Evolutionary conservation across 2,329 filamentous ascomycete genomes (phyloP).

Genomic region (Blastomyces gilchristii): DNA sequence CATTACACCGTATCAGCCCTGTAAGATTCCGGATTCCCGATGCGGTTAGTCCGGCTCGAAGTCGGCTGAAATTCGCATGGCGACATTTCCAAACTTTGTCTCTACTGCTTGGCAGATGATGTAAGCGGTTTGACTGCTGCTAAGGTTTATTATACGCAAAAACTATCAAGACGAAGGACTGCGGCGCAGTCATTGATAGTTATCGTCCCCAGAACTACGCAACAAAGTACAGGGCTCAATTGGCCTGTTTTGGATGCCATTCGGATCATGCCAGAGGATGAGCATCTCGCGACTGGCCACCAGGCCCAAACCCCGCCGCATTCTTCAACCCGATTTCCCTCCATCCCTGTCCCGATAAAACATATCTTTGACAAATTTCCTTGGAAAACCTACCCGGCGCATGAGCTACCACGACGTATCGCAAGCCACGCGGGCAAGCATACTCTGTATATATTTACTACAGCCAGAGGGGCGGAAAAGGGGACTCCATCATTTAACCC

Average conservation of each 20-base stretch:
- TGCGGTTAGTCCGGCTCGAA: not conserved
- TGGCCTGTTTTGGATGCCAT: constrained; percentile 11
- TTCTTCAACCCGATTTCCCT: constrained; percentile 27
- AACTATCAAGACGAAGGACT: too few relatives aligned
- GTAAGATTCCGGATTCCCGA: not conserved
- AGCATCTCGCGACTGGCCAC: constrained; percentile 8
- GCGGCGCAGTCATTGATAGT: not conserved
- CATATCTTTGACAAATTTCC: constrained; percentile 78
- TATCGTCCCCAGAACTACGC: not conserved
- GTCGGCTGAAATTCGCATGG: not conserved
- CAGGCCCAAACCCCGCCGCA: constrained; percentile 11
- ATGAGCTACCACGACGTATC: constrained; percentile 59
- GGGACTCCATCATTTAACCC: constrained; percentile 78
- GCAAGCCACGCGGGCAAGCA: constrained; percentile 40
- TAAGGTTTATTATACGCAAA: too few relatives aligned
- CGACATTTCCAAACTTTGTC: too few relatives aligned
- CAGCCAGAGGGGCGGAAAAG: constrained; percentile 48
- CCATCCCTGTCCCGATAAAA: constrained; percentile 60
- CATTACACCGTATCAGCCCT: too few relatives aligned
- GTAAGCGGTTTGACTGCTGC: too few relatives aligned
- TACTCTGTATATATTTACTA: constrained; percentile 68
- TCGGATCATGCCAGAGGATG: constrained; percentile 20
- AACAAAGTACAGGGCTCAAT: not conserved
- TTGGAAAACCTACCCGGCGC: constrained; percentile 61
- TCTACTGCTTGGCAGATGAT: too few relatives aligned